phyloP scores from a whole-genome alignment of 2,329 filamentous ascomycete genomes.

The Drechslera avenae region DNA sequence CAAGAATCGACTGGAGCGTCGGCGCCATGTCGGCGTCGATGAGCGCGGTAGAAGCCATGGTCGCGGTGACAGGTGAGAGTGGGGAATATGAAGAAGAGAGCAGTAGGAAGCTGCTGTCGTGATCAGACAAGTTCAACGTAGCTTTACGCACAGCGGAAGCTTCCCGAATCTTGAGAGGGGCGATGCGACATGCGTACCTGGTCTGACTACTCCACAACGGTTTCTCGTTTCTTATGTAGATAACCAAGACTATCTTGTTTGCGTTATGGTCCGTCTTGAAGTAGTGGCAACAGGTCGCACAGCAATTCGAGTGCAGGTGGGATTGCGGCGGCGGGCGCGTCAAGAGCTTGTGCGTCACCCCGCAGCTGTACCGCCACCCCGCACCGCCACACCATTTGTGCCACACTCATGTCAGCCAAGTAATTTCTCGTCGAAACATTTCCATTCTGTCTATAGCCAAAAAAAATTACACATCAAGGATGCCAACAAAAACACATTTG shows the following conservation, averaged over 20 bases:
- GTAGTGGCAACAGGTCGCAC: constrained; percentile 5
- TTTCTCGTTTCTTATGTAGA: background rate
- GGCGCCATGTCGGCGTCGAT: constrained; percentile 79
- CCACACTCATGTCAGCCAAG: background rate
- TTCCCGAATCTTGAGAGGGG: constrained; percentile 24
- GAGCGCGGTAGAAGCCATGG: constrained; percentile 47
- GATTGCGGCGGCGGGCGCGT: constrained; percentile 10
- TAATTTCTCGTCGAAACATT: background rate
- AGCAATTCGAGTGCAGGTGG: constrained; percentile 2
- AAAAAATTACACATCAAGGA: constrained; percentile 3
- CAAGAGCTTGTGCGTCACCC: constrained; percentile 19
- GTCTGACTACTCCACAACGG: background rate
- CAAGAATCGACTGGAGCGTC: constrained; percentile 89
- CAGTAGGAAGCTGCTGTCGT: background rate
- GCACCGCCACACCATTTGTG: background rate
- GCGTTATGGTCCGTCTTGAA: no score
- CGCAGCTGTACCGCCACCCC: constrained; percentile 8
- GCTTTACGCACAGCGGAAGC: background rate
- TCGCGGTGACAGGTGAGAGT: background rate
- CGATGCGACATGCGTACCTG: constrained; percentile 1
- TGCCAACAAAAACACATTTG: background rate
- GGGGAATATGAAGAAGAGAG: background rate
- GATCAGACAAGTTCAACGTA: background rate
- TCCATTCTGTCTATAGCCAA: background rate
- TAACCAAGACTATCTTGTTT: background rate